Evolutionary conservation across 225 moss, liverwort and hornwort species (phyloP).

Genomic region (Climacium dendroides): DNA sequence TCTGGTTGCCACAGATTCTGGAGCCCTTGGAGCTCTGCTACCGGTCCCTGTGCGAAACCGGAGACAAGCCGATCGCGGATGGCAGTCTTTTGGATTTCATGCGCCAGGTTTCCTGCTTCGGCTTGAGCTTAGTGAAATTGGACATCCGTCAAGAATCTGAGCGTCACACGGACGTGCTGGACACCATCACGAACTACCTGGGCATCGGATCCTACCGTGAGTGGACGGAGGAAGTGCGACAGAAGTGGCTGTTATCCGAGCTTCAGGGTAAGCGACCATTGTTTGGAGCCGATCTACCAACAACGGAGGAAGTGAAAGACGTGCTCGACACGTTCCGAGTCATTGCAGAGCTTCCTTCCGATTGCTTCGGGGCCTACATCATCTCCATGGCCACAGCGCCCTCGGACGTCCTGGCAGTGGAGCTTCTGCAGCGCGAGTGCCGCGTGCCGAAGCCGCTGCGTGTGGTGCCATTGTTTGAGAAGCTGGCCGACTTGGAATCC

Average conservation of each 20-base stretch:
- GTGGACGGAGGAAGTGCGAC: conserved; percentile 71
- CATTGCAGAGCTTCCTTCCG: conserved; percentile 68
- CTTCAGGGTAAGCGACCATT: conserved; percentile 77
- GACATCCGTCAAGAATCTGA: conserved; percentile 95
- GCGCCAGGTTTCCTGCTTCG: conserved; percentile 97
- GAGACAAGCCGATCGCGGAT: conserved; percentile 85
- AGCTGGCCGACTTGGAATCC: conserved; percentile 74
- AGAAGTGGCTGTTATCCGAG: conserved; percentile 68
- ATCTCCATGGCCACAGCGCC: conserved; percentile 95
- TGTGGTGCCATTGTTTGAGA: conserved; percentile 91
- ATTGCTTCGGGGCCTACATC: conserved; percentile 89
- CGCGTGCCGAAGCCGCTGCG: conserved; percentile 57
- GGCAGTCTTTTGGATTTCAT: conserved; percentile 91
- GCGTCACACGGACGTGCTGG: conserved; percentile 73
- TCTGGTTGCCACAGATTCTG: conserved; percentile 39
- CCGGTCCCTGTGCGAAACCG: conserved; percentile 76
- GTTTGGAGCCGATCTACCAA: conserved; percentile 75
- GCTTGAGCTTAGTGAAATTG: conserved; percentile 66
- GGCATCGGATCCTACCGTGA: conserved; percentile 86
- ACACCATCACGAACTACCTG: conserved; percentile 73
- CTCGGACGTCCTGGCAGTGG: conserved; percentile 83
- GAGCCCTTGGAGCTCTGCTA: conserved; percentile 85
- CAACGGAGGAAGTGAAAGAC: conserved; percentile 75
- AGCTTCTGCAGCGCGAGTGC: conserved; percentile 95
- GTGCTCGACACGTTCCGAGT: conserved; percentile 78